Evolutionary conservation across 306 rosid species (phyloP).

Genomic region (Gynostemma pentaphyllum): DNA sequence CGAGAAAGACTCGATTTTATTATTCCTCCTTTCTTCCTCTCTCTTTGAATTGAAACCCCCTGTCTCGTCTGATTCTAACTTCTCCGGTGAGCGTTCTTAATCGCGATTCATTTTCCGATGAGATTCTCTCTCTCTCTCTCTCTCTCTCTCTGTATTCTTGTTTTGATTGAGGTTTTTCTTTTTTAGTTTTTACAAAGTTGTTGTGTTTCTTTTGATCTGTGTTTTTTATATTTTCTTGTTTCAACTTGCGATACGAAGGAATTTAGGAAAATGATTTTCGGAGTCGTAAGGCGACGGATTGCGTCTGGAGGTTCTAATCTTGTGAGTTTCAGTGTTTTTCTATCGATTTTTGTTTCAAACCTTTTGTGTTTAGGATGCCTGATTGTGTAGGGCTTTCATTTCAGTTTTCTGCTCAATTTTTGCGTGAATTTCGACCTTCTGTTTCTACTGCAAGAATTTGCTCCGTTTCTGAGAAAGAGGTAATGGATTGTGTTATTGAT

Average conservation of each 20-base stretch:
- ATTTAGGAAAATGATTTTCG: slow-evolving; percentile 26
- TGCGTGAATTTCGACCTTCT: slow-evolving; percentile 24
- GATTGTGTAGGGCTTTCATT: not conserved
- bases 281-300: slow-evolving; percentile 55
- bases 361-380: not conserved
- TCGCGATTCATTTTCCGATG: too few relatives aligned
- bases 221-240: not conserved
- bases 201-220: not conserved
- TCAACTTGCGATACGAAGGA: not conserved
- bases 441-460: slow-evolving; percentile 32
- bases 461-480: slow-evolving; percentile 41
- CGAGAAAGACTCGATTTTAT: too few relatives aligned
- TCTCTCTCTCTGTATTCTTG: not conserved
- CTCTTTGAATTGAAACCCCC: too few relatives aligned
- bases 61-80: too few relatives aligned
- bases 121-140: too few relatives aligned
- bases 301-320: slow-evolving; percentile 48
- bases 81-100: too few relatives aligned
- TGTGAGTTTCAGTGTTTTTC: slow-evolving; percentile 3
- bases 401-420: slow-evolving; percentile 33
- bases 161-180: not conserved
- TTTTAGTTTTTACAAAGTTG: not conserved
- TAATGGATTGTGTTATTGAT: too few relatives aligned
- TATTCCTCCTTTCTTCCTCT: too few relatives aligned
- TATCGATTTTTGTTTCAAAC: not conserved